phyloP scores from a whole-genome alignment of 371 early-diverging fungal genomes.

The Gilbertella persicaria region DNA sequence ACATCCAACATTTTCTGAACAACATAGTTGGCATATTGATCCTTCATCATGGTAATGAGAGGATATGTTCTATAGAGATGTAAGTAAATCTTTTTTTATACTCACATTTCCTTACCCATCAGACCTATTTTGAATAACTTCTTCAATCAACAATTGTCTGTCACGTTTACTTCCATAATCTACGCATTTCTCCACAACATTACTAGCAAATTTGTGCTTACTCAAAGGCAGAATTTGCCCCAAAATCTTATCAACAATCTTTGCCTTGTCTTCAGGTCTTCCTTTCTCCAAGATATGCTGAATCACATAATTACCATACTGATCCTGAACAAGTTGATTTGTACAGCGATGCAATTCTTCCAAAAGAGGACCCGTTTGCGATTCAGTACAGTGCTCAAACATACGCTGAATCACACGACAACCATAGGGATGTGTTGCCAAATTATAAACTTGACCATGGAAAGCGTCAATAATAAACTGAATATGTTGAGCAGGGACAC shows the following conservation, averaged over 20 bases:
- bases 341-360: constrained; percentile 93
- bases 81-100: neutral
- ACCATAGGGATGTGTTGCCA: constrained; percentile 99
- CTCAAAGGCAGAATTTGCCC: constrained; percentile 87
- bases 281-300: constrained; percentile 98
- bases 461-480: constrained; percentile 97
- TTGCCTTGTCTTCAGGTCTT: constrained; percentile 77
- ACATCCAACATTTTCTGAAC: constrained; percentile 99
- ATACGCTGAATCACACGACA: constrained; percentile 99
- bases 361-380: constrained; percentile 72
- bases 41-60: constrained; percentile 94
- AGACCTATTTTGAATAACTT: constrained; percentile 71
- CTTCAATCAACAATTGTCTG: constrained; percentile 81
- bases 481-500: constrained; percentile 88
- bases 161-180: constrained; percentile 75
- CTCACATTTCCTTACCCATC: constrained; percentile 58
- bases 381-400: constrained; percentile 96
- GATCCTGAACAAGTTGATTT: constrained; percentile 93
- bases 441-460: constrained; percentile 91
- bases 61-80: constrained; percentile 64
- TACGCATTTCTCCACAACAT: constrained; percentile 98
- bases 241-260: constrained; percentile 86
- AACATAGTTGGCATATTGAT: constrained; percentile 99
- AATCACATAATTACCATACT: constrained; percentile 98
- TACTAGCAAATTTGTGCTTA: constrained; percentile 94